Conservation (phyloP, 2,329 filamentous ascomycete genomes). For the Emydomyces testavorans region DNA sequence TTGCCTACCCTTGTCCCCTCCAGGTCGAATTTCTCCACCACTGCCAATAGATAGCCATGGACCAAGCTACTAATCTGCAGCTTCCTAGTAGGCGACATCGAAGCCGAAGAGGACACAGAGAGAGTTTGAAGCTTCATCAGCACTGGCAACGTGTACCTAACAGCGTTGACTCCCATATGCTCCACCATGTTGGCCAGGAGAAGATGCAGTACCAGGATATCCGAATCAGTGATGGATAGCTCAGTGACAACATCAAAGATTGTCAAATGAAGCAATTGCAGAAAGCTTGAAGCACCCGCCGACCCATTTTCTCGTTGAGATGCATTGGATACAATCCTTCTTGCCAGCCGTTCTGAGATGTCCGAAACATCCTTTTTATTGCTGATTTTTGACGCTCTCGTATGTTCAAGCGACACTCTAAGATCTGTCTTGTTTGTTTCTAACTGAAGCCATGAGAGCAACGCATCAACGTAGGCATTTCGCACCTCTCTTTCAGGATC, state of each 20-base stretch:
- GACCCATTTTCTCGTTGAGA: conserved; percentile 49
- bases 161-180: conserved; percentile 71
- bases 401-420: conserved; percentile 48
- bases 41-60: conserved; percentile 75
- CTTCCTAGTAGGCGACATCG: conserved; percentile 49
- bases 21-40: conserved; percentile 67
- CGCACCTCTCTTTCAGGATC: conserved; percentile 69
- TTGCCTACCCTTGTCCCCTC: conserved; percentile 57
- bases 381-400: conserved; percentile 35
- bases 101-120: conserved; percentile 37
- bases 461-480: conserved; percentile 71
- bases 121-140: conserved; percentile 79
- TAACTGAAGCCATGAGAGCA: conserved; percentile 73
- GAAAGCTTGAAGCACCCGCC: conserved; percentile 52
- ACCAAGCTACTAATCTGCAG: conserved; percentile 72
- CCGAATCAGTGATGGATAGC: conserved; percentile 57
- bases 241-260: conserved; percentile 83
- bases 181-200: conserved; percentile 63
- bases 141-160: conserved; percentile 72
- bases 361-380: conserved; percentile 35
- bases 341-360: conserved; percentile 34
- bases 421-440: conserved; percentile 61
- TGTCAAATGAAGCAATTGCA: conserved; percentile 71
- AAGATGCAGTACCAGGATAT: conserved; percentile 65
- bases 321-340: conserved; percentile 58